Conservation (phyloP, 2,329 filamentous ascomycete genomes). For the Venturia carpophila region DNA sequence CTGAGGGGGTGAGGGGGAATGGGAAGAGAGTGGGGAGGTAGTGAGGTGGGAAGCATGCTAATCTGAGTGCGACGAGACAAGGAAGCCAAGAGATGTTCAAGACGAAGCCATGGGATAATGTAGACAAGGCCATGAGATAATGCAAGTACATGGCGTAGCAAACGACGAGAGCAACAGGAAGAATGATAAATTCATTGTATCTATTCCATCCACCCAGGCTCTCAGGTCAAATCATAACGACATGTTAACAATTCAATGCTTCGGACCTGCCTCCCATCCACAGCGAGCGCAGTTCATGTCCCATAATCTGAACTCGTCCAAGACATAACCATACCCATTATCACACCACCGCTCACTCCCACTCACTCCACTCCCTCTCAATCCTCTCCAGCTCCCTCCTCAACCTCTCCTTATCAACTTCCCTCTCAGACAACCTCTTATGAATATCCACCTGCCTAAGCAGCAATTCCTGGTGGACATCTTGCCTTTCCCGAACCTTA, state of each 20-base stretch:
- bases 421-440: conserved; percentile 20
- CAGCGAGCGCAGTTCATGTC: not conserved
- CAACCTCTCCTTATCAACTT: conserved; percentile 13
- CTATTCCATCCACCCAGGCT: not conserved
- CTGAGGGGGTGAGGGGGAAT: conserved; percentile 27
- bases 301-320: not conserved
- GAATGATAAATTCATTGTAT: not conserved
- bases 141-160: not conserved
- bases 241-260: not conserved
- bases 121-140: not conserved
- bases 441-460: conserved; percentile 31
- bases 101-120: no score
- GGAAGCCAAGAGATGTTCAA: no score
- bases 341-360: conserved; percentile 17
- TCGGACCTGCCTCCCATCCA: not conserved
- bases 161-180: not conserved
- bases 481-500: conserved; percentile 49
- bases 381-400: conserved; percentile 17
- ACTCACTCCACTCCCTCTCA: conserved; percentile 18
- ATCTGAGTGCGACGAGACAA: not conserved
- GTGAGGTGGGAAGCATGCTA: not conserved
- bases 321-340: not conserved
- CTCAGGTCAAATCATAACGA: not conserved
- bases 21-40: not conserved
- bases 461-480: conserved; percentile 53